Conservation (phyloP, 192 early-diverging fungal species). For the Coemansia sp. region DNA sequence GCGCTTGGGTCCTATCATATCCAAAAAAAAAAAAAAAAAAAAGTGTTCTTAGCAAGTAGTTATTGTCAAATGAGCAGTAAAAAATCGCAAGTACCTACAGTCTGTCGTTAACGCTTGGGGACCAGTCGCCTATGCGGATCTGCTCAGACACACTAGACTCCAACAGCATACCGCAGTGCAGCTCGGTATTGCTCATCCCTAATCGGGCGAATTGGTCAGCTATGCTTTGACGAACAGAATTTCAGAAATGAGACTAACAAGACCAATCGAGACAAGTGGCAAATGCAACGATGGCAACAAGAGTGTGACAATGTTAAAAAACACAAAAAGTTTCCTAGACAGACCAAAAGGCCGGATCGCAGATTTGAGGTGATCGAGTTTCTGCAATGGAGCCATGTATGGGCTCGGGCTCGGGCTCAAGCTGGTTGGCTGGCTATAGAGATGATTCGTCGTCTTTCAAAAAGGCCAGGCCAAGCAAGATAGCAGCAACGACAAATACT, state of each 20-base stretch:
- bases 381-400: no score
- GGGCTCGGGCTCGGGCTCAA: no score
- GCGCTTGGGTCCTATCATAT: constrained; percentile 32
- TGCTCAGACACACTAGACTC: constrained; percentile 28
- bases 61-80: neutral
- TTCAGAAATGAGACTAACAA: neutral
- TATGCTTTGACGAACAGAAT: neutral
- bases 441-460: constrained; percentile 62
- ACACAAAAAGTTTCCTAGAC: no score
- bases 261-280: neutral
- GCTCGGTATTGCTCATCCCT: neutral
- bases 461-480: constrained; percentile 74
- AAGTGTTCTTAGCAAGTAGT: neutral
- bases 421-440: no score
- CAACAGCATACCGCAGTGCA: constrained; percentile 3
- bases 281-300: neutral
- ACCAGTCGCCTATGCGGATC: constrained; percentile 37
- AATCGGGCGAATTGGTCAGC: neutral
- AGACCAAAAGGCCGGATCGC: no score
- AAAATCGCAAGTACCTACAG: constrained; percentile 18
- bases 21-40: neutral
- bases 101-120: constrained; percentile 30
- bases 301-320: no score
- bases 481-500: constrained; percentile 72
- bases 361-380: no score